A percentile compares a stretch with the other conserved stretches of the same genome.
phyloP scores from a whole-genome alignment of 352 stramenopile genomes.

The Phytophthora palmivora region DNA sequence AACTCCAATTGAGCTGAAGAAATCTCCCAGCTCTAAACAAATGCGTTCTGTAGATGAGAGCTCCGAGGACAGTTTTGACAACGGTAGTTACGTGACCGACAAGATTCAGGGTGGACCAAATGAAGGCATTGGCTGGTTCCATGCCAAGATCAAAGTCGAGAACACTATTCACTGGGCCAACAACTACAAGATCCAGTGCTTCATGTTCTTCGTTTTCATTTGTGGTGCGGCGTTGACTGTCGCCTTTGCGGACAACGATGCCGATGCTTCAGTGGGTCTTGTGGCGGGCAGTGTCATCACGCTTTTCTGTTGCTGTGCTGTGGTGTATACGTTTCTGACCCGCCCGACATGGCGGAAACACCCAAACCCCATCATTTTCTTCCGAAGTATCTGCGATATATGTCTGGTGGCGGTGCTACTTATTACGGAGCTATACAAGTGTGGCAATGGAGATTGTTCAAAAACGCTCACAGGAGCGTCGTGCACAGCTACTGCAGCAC shows the following conservation, averaged over 20 bases:
- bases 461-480: constrained; percentile 46
- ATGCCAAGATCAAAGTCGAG: constrained; percentile 88
- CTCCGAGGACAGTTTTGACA: constrained; percentile 81
- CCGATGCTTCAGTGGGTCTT: constrained; percentile 70
- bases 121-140: constrained; percentile 85
- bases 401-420: constrained; percentile 81
- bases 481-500: constrained; percentile 69
- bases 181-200: constrained; percentile 89
- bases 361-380: constrained; percentile 90
- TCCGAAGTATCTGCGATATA: constrained; percentile 84
- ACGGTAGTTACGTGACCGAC: constrained; percentile 71
- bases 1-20: constrained; percentile 60
- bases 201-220: constrained; percentile 83
- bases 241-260: constrained; percentile 63
- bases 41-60: constrained; percentile 70
- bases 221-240: constrained; percentile 61
- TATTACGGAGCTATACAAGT: constrained; percentile 87
- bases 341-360: constrained; percentile 86
- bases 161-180: constrained; percentile 88
- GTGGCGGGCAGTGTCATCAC: constrained; percentile 81
- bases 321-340: constrained; percentile 85
- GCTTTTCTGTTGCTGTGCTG: constrained; percentile 69
- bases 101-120: constrained; percentile 53
- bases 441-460: constrained; percentile 45
- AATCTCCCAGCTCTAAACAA: constrained; percentile 36